phyloP scores from a whole-genome alignment of 2,329 filamentous ascomycete species.

The Epichloe baconii region DNA sequence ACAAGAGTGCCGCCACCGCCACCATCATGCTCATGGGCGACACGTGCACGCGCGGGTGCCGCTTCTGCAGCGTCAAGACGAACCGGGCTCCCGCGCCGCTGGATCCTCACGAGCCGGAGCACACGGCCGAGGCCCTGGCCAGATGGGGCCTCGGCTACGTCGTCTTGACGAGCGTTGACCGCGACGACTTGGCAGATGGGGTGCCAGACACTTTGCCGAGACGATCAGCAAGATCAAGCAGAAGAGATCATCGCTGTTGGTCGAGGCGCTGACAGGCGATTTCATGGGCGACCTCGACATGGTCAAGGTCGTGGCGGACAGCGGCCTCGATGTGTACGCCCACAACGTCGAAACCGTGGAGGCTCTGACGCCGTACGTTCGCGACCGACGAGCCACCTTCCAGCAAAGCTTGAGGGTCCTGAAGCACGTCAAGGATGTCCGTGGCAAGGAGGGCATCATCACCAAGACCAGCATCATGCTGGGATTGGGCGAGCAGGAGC shows the following conservation, averaged over 20 bases:
- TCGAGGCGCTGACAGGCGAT: conserved; percentile 79
- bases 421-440: conserved; percentile 65
- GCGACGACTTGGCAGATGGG: conserved; percentile 82
- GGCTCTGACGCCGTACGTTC: conserved; percentile 74
- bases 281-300: conserved; percentile 76
- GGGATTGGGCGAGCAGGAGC: conserved; percentile 82
- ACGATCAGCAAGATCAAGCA: conserved; percentile 89
- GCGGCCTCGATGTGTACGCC: conserved; percentile 88
- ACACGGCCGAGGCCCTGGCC: conserved; percentile 84
- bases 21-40: conserved; percentile 99
- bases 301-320: conserved; percentile 72
- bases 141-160: conserved; percentile 95
- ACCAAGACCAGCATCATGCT: conserved; percentile 99
- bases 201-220: conserved; percentile 80
- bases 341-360: conserved; percentile 97
- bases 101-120: conserved; percentile 91
- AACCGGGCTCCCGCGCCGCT: conserved; percentile 60
- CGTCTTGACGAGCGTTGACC: conserved; percentile 84
- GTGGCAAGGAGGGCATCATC: conserved; percentile 57
- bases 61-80: conserved; percentile 97
- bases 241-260: conserved; percentile 62
- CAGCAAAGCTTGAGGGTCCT: conserved; percentile 72
- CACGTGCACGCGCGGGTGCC: conserved; percentile 89
- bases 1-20: conserved; percentile 82
- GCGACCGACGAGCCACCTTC: conserved; percentile 83